Evolutionary conservation across 768 basidiomycete genomes (phyloP), one percentile per base, ranked within the genome.

Genomic region (Kwoniella bestiolae): DNA sequence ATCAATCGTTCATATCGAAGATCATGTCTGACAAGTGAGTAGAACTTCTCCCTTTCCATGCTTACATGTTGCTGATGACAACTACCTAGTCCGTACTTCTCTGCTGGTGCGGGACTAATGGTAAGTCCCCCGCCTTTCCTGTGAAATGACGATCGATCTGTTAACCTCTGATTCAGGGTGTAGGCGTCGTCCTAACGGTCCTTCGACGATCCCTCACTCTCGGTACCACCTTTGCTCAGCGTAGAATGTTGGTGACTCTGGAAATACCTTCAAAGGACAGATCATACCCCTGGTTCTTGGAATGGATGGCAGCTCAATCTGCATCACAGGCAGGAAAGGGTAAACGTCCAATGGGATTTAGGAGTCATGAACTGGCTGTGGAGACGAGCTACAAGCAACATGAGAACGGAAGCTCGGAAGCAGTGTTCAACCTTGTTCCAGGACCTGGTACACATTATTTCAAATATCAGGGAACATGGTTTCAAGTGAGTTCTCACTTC

Each of bases 71-170:
- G 11, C 21, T 57, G 23, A 35, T 55, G 23, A 44, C 67, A 56
- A 32, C 31, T 52, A 18, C 38, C 1, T 73, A 99, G 96, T 79
- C 95, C 93, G 38, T 94, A 93, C 83, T 98, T 99, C 79, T 92
- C 95, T 79, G 96, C 95, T 52, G 95, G 96, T 28, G 97, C 97
- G 75, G 96, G 95, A 35, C 86, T 99, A 38, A 94, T 98, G 94
- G 95, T 94, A 70, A 63, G 82, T 41, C 14, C 38, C 11, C 38
- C n/a, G 28, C 1, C 26, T 9, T 12, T 9, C 28, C 52, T 50
- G 41, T 26, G 25, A 7, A 23, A 1, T 29, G 28, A 14, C 4
- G 50, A 11, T 28, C 16, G n/a, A 31, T 5, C n/a, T 12, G 4
- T 51, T 25, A 29, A 23, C 12, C 7, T 7, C 3, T 12, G 0